Evolutionary conservation across 106 monocot species (phyloP).

Genomic region (Apostasia ramifera): DNA sequence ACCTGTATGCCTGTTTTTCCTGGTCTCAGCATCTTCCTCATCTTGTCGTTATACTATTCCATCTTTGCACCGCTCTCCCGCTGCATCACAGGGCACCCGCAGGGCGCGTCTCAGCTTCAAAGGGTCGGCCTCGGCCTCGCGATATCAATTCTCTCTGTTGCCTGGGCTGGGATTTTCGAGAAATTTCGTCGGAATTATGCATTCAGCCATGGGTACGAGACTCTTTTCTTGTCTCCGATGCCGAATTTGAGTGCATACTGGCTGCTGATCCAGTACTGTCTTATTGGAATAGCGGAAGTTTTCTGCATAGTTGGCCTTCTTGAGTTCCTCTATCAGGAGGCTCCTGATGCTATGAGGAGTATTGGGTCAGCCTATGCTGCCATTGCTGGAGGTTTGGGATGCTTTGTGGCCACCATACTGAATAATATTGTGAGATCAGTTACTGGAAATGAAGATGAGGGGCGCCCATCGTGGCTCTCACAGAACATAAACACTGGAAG

Average conservation of each 20-base stretch:
- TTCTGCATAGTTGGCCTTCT: slow-evolving; percentile 82
- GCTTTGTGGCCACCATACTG: slow-evolving; percentile 61
- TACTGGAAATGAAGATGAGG: slow-evolving; percentile 57
- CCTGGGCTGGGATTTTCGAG: slow-evolving; percentile 73
- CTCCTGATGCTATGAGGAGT: slow-evolving; percentile 95
- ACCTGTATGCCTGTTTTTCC: slow-evolving; percentile 92
- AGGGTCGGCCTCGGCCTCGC: slow-evolving; percentile 68
- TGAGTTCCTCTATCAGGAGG: slow-evolving; percentile 88
- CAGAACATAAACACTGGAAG: slow-evolving; percentile 84
- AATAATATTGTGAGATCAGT: slow-evolving; percentile 69
- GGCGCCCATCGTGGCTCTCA: slow-evolving; percentile 63
- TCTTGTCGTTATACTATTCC: slow-evolving; percentile 69
- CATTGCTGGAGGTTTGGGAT: slow-evolving; percentile 84
- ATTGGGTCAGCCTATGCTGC: slow-evolving; percentile 85
- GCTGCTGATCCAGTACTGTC: slow-evolving; percentile 83
- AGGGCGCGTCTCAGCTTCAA: slow-evolving; percentile 82
- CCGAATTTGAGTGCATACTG: slow-evolving; percentile 74
- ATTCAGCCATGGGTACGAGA: slow-evolving; percentile 39
- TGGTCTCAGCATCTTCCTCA: slow-evolving; percentile 65
- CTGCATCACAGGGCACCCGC: slow-evolving; percentile 80
- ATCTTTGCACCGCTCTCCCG: slow-evolving; percentile 67
- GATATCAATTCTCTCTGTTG: slow-evolving; percentile 68
- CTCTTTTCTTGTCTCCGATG: slow-evolving; percentile 61
- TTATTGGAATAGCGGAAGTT: slow-evolving; percentile 87
- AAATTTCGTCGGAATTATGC: slow-evolving; percentile 74